A percentile compares a stretch with the other conserved stretches of the same genome.
Conservation (phyloP, 805 yeast species). For the Barnettozyma pratensis region DNA sequence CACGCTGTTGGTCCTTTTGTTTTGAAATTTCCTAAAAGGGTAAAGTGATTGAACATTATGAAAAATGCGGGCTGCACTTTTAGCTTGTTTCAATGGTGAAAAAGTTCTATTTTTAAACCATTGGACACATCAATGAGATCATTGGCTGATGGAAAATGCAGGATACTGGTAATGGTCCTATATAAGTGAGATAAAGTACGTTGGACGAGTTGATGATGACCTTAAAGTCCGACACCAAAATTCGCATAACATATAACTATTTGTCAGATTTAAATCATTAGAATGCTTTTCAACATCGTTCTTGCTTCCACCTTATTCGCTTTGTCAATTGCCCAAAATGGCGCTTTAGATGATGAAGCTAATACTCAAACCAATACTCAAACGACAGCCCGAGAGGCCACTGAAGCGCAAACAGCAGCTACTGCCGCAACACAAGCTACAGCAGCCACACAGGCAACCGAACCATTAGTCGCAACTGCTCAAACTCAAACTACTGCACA, state of each 20-base stretch:
- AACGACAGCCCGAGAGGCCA: background rate
- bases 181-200: too few relatives aligned
- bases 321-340: slow-evolving; percentile 5
- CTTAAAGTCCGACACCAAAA: too few relatives aligned
- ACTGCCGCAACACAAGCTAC: background rate
- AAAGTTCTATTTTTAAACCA: background rate
- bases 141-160: too few relatives aligned
- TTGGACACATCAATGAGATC: too few relatives aligned
- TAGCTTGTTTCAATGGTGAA: background rate
- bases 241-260: too few relatives aligned
- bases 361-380: background rate
- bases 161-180: too few relatives aligned
- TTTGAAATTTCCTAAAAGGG: slow-evolving; percentile 7
- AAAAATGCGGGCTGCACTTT: background rate
- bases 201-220: too few relatives aligned
- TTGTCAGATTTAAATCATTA: background rate
- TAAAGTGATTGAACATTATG: background rate
- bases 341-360: slow-evolving; percentile 4
- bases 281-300: slow-evolving; percentile 4
- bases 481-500: background rate
- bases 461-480: background rate
- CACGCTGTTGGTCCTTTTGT: background rate
- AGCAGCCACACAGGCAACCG: background rate
- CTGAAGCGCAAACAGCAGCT: background rate
- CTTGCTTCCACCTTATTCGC: slow-evolving; percentile 4